A percentile compares a stretch with the other conserved stretches of the same genome.
These are phyloP conservation scores for Leccinum longicurvipes DNA, from an alignment of 768 basidiomycete genomes.

Conservation along the genomic window DNA sequence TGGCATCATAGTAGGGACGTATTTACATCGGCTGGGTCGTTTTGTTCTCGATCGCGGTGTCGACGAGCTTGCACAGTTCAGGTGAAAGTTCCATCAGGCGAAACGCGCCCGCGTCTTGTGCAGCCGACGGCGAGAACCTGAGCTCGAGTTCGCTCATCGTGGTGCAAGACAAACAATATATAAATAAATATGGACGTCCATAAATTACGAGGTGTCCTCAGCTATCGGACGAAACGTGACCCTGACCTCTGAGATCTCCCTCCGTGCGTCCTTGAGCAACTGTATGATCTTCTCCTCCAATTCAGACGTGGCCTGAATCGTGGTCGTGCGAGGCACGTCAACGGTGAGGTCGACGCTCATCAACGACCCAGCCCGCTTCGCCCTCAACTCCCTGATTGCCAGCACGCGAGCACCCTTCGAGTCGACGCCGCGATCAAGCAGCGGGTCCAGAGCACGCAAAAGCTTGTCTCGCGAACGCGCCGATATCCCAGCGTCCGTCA, in stretches of 20 bases:
- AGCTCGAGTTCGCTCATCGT: constrained; percentile 37
- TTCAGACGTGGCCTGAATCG: constrained; percentile 52
- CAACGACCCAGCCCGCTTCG: constrained; percentile 74
- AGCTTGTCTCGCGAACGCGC: constrained; percentile 49
- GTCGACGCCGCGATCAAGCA: constrained; percentile 36
- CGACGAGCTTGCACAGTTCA: constrained; percentile 61
- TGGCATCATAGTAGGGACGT: background rate
- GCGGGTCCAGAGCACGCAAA: constrained; percentile 53
- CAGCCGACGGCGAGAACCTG: constrained; percentile 48
- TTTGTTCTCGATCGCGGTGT: constrained; percentile 42
- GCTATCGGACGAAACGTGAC: constrained; percentile 58
- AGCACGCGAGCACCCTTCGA: constrained; percentile 33
- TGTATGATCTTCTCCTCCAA: constrained; percentile 62
- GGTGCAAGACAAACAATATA: background rate
- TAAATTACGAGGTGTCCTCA: constrained; percentile 18
- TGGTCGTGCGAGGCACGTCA: constrained; percentile 57
- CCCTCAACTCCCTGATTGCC: constrained; percentile 55
- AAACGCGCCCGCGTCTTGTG: constrained; percentile 50
- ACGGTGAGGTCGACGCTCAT: constrained; percentile 82
- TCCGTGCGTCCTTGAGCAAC: constrained; percentile 52
- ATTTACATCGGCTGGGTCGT: constrained; percentile 31
- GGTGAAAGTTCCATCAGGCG: constrained; percentile 73
- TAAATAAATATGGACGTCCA: background rate
- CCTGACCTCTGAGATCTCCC: constrained; percentile 70
- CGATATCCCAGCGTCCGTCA: constrained; percentile 82